Conservation (phyloP, 1,284 basidiomycete species). For the Termitomyces sp. region DNA sequence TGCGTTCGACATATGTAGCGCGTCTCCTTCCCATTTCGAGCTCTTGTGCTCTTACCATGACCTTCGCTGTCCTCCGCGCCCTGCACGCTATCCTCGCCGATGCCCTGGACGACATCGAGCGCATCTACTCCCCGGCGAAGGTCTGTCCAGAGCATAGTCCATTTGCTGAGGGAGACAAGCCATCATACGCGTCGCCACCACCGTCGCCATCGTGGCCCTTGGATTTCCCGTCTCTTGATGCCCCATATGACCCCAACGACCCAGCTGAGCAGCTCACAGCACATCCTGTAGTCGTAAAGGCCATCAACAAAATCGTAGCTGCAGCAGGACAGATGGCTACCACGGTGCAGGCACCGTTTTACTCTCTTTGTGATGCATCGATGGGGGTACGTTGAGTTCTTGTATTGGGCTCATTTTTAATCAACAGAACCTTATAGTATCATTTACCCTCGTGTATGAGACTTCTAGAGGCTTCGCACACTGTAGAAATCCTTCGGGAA, state of each 20-base stretch:
- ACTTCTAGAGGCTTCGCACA: conserved; percentile 61
- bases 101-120: conserved; percentile 64
- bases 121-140: conserved; percentile 39
- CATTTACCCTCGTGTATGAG: conserved; percentile 67
- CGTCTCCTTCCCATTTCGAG: not conserved
- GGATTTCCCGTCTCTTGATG: conserved; percentile 60
- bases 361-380: conserved; percentile 59
- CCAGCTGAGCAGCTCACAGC: conserved; percentile 49
- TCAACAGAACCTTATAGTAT: conserved; percentile 38
- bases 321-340: conserved; percentile 61
- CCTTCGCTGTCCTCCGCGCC: conserved; percentile 57
- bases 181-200: conserved; percentile 38
- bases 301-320: conserved; percentile 58
- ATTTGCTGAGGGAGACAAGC: not conserved
- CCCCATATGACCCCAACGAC: conserved; percentile 41
- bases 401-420: not conserved
- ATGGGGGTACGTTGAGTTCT: conserved; percentile 49
- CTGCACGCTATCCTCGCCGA: conserved; percentile 63
- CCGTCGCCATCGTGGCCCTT: conserved; percentile 35
- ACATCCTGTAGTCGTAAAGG: conserved; percentile 52
- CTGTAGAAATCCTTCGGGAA: conserved; percentile 60
- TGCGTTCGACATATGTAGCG: not conserved
- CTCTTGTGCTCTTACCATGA: conserved; percentile 33
- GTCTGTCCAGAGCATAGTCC: conserved; percentile 10
- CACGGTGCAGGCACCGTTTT: conserved; percentile 60